Conservation (phyloP, 257 asterid species). For the Solanum piurae region DNA sequence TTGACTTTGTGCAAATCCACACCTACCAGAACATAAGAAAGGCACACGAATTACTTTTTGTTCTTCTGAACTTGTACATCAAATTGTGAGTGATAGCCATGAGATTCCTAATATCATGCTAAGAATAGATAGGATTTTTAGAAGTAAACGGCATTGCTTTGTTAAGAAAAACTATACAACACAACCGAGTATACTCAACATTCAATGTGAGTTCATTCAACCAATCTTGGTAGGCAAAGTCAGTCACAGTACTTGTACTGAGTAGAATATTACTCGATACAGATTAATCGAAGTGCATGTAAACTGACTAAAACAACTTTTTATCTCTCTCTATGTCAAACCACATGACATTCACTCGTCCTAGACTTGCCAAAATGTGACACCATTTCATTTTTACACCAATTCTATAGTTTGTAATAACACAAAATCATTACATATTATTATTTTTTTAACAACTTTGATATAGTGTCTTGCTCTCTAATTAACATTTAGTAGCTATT, state of each 20-base stretch:
- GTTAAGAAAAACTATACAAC: neutral
- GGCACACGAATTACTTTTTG: neutral
- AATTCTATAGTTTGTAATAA: neutral
- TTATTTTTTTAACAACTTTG: neutral
- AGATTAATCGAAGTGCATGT: neutral
- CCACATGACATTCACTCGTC: neutral
- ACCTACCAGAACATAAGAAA: slow-evolving; percentile 27
- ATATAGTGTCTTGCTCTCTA: neutral
- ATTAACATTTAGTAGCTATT: neutral
- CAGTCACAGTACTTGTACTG: neutral
- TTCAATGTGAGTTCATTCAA: neutral
- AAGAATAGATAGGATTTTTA: neutral
- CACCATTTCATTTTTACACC: neutral
- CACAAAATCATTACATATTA: neutral
- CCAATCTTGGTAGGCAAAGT: neutral
- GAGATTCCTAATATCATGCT: neutral
- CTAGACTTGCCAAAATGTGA: neutral
- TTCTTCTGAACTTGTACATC: neutral
- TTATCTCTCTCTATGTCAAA: neutral
- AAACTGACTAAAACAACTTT: neutral
- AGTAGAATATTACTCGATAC: neutral
- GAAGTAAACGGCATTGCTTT: neutral
- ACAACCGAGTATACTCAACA: neutral
- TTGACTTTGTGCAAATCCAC: slow-evolving; percentile 96
- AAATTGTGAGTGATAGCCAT: neutral